Conservation (phyloP, 352 stramenopile genomes). For the Phytophthora sp. region DNA sequence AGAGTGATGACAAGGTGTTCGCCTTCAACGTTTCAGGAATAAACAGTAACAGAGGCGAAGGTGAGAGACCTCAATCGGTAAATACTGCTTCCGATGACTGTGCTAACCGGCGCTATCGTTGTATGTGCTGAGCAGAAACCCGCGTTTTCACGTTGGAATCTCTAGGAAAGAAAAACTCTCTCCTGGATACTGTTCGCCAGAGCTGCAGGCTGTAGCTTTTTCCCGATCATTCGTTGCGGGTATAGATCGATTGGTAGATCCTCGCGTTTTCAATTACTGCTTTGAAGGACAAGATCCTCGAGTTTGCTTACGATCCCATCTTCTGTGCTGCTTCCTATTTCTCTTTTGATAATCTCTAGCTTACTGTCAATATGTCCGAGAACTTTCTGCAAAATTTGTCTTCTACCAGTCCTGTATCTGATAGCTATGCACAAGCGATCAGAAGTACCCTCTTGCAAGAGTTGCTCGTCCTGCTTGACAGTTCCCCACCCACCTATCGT, state of each 20-base stretch:
- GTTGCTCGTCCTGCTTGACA: slow-evolving; percentile 27
- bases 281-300: slow-evolving; percentile 18
- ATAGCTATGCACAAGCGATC: slow-evolving; percentile 50
- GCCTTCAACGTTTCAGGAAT: slow-evolving; percentile 71
- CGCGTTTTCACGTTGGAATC: slow-evolving; percentile 71
- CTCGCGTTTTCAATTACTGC: slow-evolving; percentile 8
- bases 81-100: background rate
- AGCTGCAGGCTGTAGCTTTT: slow-evolving; percentile 46
- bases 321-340: slow-evolving; percentile 9
- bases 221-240: background rate
- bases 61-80: slow-evolving; percentile 31
- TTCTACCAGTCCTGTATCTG: slow-evolving; percentile 51
- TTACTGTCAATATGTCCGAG: slow-evolving; percentile 49
- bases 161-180: slow-evolving; percentile 53
- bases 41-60: slow-evolving; percentile 52
- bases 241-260: background rate
- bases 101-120: slow-evolving; percentile 7
- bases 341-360: slow-evolving; percentile 10
- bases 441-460: slow-evolving; percentile 25
- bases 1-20: slow-evolving; percentile 64
- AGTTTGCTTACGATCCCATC: slow-evolving; percentile 14
- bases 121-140: slow-evolving; percentile 50
- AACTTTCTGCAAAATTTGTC: slow-evolving; percentile 47
- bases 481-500: slow-evolving; percentile 32
- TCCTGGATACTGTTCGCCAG: slow-evolving; percentile 52